Percentiles rank a stretch among this genome's conserved stretches.
Conservation (phyloP, 345 rosid genomes). For the Carallia pectinifolia region DNA sequence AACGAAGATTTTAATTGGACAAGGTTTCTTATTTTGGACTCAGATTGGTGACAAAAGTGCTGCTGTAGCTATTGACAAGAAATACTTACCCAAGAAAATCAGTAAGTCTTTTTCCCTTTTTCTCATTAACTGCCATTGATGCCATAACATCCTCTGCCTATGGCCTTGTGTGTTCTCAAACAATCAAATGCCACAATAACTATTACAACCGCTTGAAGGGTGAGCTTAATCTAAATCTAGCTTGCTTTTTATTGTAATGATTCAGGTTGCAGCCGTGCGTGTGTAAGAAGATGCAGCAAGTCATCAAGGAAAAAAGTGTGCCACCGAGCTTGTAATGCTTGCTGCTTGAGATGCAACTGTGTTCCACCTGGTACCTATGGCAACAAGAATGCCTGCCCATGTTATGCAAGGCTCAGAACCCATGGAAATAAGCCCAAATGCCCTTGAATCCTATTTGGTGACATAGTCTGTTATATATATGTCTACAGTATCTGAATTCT, state of each 20-base stretch:
- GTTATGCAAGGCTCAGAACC: constrained; percentile 23
- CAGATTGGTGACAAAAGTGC: constrained; percentile 27
- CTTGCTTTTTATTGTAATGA: too few species aligned
- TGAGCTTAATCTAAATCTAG: too few species aligned
- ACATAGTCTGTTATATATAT: too few species aligned
- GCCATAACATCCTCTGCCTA: too few species aligned
- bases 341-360: constrained; percentile 20
- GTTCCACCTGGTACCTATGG: constrained; percentile 29
- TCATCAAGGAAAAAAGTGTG: constrained; percentile 26
- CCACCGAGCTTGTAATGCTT: constrained; percentile 21
- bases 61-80: constrained; percentile 14
- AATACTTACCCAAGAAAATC: constrained; percentile 31
- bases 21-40: not conserved
- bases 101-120: constrained; percentile 24
- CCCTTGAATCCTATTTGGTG: constrained; percentile 4
- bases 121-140: not conserved
- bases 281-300: constrained; percentile 24
- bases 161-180: too few species aligned
- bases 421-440: constrained; percentile 26
- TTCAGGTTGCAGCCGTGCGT: constrained; percentile 38
- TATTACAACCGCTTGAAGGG: too few species aligned
- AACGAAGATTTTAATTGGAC: too few species aligned
- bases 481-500: too few species aligned
- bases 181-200: too few species aligned
- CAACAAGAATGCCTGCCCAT: constrained; percentile 23